A percentile compares a stretch with the other conserved stretches of the same genome.
Evolutionary conservation across 306 rosid species (phyloP).

Genomic region (Glycine tomentella): DNA sequence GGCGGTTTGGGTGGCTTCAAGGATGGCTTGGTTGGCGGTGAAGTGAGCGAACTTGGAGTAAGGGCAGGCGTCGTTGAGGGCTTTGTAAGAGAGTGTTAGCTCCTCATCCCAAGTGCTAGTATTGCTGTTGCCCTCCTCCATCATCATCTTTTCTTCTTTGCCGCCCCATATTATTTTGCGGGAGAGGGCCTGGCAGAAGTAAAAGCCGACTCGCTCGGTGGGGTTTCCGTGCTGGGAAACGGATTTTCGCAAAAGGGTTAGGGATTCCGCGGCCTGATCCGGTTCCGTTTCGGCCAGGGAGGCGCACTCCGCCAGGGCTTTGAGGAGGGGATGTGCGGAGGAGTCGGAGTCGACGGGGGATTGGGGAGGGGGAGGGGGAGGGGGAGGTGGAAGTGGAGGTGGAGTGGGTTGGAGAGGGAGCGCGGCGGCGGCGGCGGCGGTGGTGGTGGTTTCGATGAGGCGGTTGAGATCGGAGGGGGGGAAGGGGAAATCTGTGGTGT

Average conservation of each 20-base stretch:
- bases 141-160: neutral
- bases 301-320: slow-evolving; percentile 74
- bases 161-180: too few species aligned
- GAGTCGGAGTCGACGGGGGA: neutral
- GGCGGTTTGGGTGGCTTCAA: slow-evolving; percentile 77
- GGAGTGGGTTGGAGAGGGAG: slow-evolving; percentile 45
- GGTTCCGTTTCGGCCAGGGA: slow-evolving; percentile 59
- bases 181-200: too few species aligned
- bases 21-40: slow-evolving; percentile 92
- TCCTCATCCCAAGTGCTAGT: slow-evolving; percentile 56
- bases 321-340: slow-evolving; percentile 71
- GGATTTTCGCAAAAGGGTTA: slow-evolving; percentile 61
- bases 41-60: slow-evolving; percentile 91
- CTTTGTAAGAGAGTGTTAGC: slow-evolving; percentile 66
- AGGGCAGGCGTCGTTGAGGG: slow-evolving; percentile 90
- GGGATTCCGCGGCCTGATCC: slow-evolving; percentile 66
- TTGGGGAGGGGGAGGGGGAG: neutral
- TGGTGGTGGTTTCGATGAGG: slow-evolving; percentile 54
- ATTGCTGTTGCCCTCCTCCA: neutral
- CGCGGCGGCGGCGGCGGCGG: too few species aligned
- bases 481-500: slow-evolving; percentile 55
- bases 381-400: too few species aligned
- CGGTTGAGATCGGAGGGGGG: slow-evolving; percentile 66
- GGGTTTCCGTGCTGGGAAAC: slow-evolving; percentile 66
- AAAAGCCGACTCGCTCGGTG: too few species aligned